These are phyloP conservation scores for Xylariaceae sp. DNA, from an alignment of 2,329 filamentous ascomycete species.

Conservation along the genomic window DNA sequence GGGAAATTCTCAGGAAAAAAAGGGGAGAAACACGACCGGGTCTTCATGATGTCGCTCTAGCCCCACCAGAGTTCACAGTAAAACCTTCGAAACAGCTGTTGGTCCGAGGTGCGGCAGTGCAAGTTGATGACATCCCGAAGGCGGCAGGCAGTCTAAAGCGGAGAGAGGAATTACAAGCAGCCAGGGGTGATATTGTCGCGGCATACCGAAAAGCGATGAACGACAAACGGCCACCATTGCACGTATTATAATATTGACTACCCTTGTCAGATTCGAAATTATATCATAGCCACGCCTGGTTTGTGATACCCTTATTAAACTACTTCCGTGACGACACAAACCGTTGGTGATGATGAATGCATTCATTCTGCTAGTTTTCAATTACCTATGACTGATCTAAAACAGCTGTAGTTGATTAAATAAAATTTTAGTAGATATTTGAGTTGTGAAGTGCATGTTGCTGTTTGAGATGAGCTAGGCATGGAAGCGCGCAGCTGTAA, in stretches of 20 bases:
- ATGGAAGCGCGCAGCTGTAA: too few relatives aligned
- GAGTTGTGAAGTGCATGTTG: too few relatives aligned
- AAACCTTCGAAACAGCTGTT: slow-evolving; percentile 69
- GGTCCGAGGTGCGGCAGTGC: slow-evolving; percentile 66
- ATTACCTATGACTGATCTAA: too few relatives aligned
- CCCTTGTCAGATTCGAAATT: background rate
- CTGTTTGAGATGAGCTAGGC: too few relatives aligned
- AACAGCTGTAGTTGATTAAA: too few relatives aligned
- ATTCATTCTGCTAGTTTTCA: background rate
- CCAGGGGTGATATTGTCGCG: slow-evolving; percentile 73
- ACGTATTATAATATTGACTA: slow-evolving; percentile 18
- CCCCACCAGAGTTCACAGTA: slow-evolving; percentile 75
- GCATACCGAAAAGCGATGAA: slow-evolving; percentile 75
- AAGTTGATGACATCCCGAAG: slow-evolving; percentile 72
- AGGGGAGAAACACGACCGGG: slow-evolving; percentile 60
- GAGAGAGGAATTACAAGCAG: slow-evolving; percentile 74
- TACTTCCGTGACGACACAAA: too few relatives aligned
- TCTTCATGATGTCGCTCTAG: slow-evolving; percentile 68
- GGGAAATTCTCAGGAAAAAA: slow-evolving; percentile 74
- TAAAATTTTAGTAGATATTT: too few relatives aligned
- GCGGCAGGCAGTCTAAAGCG: slow-evolving; percentile 72
- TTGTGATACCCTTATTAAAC: slow-evolving; percentile 23
- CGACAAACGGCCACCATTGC: slow-evolving; percentile 42
- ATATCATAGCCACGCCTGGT: background rate
- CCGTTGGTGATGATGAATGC: background rate